Percentiles rank a stretch among this genome's conserved stretches.
phyloP scores from a whole-genome alignment of 306 rosid genomes.

The Neltuma alba region DNA sequence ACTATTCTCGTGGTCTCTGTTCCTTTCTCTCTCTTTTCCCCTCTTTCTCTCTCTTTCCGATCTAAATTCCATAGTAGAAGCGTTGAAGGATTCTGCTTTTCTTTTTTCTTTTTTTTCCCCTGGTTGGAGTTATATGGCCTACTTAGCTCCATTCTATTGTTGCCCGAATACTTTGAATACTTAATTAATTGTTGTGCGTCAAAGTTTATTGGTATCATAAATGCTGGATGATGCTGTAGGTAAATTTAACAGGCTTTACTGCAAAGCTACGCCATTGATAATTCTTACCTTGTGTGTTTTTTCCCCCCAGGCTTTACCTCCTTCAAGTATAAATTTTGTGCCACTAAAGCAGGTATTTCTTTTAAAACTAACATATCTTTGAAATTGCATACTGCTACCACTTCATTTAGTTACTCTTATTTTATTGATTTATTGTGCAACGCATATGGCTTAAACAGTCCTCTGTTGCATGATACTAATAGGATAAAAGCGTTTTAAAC shows the following conservation, averaged over 20 bases:
- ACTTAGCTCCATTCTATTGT: not conserved
- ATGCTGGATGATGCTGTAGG: slow-evolving; percentile 4
- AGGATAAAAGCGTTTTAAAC: slow-evolving; percentile 12
- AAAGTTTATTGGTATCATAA: not conserved
- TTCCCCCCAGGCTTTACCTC: slow-evolving; percentile 89
- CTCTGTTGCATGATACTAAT: not conserved
- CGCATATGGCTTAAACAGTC: not conserved
- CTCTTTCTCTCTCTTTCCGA: not conserved
- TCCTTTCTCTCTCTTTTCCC: no score
- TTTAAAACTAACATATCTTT: not conserved
- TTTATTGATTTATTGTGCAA: not conserved
- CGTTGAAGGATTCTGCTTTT: not conserved
- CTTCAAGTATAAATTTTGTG: slow-evolving; percentile 71
- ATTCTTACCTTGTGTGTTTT: slow-evolving; percentile 31
- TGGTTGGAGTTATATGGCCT: not conserved
- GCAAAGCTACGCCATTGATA: not conserved
- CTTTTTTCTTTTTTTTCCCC: no score
- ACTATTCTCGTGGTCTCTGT: not conserved
- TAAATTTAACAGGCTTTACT: not conserved
- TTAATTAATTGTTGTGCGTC: not conserved
- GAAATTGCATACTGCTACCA: slow-evolving; percentile 18
- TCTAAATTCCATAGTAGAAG: not conserved
- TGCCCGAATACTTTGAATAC: slow-evolving; percentile 1
- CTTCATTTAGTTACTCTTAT: slow-evolving; percentile 11
- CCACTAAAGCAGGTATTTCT: slow-evolving; percentile 85